A percentile compares a stretch with the other conserved stretches of the same genome.
These are phyloP conservation scores for Clonostachys byssicola DNA, from an alignment of 2,329 filamentous ascomycete species.

Conservation along the genomic window DNA sequence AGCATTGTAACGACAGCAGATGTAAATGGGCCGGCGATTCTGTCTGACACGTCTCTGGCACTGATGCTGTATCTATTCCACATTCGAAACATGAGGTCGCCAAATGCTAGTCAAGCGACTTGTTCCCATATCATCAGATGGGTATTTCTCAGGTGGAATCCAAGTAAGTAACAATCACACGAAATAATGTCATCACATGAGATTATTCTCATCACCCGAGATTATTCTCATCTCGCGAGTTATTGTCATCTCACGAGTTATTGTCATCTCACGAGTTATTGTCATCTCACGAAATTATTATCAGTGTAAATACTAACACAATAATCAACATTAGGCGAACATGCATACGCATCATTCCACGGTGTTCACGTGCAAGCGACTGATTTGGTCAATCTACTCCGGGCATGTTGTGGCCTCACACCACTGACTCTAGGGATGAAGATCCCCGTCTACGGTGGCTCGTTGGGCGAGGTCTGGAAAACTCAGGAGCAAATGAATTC, in stretches of 20 bases:
- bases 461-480: constrained; percentile 43
- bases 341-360: constrained; percentile 60
- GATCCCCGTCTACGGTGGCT: constrained; percentile 20
- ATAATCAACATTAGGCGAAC: constrained; percentile 50
- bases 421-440: constrained; percentile 12
- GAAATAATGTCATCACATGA: too few relatives aligned
- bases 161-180: constrained; percentile 48
- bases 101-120: constrained; percentile 62
- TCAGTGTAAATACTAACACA: neutral
- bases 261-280: too few relatives aligned
- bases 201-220: too few relatives aligned
- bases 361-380: constrained; percentile 59
- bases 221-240: too few relatives aligned
- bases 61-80: constrained; percentile 70
- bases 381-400: constrained; percentile 66
- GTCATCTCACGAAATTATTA: too few relatives aligned
- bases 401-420: constrained; percentile 58
- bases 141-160: constrained; percentile 78
- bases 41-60: constrained; percentile 75
- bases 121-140: constrained; percentile 74
- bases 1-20: constrained; percentile 73
- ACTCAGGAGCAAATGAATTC: constrained; percentile 33
- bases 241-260: too few relatives aligned
- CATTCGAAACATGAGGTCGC: constrained; percentile 61
- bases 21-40: constrained; percentile 70